Conservation (phyloP, 2,329 filamentous ascomycete species). For the Zymoseptoria crescenta region DNA sequence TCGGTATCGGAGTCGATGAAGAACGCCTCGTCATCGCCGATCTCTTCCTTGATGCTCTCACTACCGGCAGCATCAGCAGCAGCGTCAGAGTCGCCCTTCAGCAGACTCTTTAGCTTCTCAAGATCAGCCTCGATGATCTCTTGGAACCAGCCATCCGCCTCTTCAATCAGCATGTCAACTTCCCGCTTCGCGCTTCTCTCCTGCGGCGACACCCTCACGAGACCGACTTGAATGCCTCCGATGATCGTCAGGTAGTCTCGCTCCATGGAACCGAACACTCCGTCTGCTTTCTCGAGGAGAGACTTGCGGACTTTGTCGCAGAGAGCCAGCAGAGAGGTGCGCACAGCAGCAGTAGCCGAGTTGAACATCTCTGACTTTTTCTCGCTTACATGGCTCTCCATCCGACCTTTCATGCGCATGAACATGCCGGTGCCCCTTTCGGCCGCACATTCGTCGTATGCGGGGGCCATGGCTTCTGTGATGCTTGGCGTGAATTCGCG, state of each 20-base stretch:
- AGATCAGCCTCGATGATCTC: conserved; percentile 13
- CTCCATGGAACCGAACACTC: conserved; percentile 33
- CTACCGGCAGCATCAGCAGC: background rate
- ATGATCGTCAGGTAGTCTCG: conserved; percentile 33
- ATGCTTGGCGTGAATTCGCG: conserved; percentile 48
- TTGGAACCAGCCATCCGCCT: conserved; percentile 12
- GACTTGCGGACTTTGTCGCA: conserved; percentile 35
- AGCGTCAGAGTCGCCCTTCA: background rate
- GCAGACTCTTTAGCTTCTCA: conserved; percentile 10
- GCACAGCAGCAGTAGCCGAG: conserved; percentile 37
- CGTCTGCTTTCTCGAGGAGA: conserved; percentile 40
- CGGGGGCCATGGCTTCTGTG: conserved; percentile 36
- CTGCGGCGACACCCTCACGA: conserved; percentile 12
- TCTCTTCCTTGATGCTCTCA: conserved; percentile 1
- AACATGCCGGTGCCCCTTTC: conserved; percentile 43
- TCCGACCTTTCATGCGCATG: conserved; percentile 45
- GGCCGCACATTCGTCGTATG: conserved; percentile 39
- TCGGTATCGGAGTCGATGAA: conserved; percentile 1
- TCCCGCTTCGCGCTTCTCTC: conserved; percentile 15
- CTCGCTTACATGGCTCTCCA: conserved; percentile 39
- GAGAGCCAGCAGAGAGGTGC: conserved; percentile 28
- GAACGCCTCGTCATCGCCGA: conserved; percentile 5
- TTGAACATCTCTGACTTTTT: conserved; percentile 44
- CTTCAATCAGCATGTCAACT: conserved; percentile 14
- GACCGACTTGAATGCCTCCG: conserved; percentile 14